Conservation (phyloP, 2,329 filamentous ascomycete genomes). For the Colletotrichum lindemuthianum region DNA sequence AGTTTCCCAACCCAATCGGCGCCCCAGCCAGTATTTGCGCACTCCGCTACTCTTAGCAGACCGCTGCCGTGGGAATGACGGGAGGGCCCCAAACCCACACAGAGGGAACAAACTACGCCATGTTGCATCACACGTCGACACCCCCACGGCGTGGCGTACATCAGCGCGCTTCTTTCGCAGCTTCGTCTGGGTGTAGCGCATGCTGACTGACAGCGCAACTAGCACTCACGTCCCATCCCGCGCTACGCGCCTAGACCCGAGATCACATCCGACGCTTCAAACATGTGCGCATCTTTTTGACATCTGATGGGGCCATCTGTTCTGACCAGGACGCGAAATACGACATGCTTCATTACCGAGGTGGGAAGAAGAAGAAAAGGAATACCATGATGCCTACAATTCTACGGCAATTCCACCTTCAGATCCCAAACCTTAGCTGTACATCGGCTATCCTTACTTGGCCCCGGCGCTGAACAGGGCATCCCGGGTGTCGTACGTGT, state of each 20-base stretch:
- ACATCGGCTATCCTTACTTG: constrained; percentile 41
- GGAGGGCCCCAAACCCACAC: constrained; percentile 29
- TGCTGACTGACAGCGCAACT: too few relatives aligned
- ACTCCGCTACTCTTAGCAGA: constrained; percentile 10
- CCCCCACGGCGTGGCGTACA: too few relatives aligned
- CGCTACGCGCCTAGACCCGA: constrained; percentile 1
- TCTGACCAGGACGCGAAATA: not conserved
- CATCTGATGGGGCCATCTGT: constrained; percentile 29
- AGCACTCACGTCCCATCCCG: constrained; percentile 2
- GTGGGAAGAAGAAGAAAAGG: not conserved
- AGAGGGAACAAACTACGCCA: constrained; percentile 23
- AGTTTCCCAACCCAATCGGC: not conserved
- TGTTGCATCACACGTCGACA: constrained; percentile 2
- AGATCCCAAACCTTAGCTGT: constrained; percentile 7
- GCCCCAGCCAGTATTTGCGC: constrained; percentile 5
- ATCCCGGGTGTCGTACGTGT: constrained; percentile 72
- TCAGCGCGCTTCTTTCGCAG: too few relatives aligned
- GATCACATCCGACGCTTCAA: not conserved
- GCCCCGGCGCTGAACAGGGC: constrained; percentile 63
- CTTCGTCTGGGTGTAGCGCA: too few relatives aligned
- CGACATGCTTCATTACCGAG: not conserved
- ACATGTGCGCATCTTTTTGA: constrained; percentile 13
- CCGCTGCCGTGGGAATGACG: constrained; percentile 17
- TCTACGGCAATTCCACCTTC: constrained; percentile 8
- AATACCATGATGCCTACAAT: constrained; percentile 6